phyloP scores from a whole-genome alignment of 352 stramenopile species.

The Phytophthora fragariae region DNA sequence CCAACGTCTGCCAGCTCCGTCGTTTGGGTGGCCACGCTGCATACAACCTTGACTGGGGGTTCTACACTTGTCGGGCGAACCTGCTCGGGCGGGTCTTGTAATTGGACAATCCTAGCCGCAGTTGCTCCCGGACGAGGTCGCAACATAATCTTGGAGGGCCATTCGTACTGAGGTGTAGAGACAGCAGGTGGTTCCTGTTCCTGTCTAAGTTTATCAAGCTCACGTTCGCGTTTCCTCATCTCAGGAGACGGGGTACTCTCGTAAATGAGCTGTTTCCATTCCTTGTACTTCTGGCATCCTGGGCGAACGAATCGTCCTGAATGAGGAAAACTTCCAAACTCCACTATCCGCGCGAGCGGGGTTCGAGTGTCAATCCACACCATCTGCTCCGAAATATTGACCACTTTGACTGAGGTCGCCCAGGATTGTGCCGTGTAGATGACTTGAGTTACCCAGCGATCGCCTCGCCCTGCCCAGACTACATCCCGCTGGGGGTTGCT shows the following conservation, averaged over 20 bases:
- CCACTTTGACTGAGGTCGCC: not conserved
- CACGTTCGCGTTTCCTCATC: not conserved
- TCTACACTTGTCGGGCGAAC: too few species aligned
- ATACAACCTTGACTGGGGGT: too few species aligned
- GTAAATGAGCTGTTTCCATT: constrained; percentile 14
- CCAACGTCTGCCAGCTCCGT: too few species aligned
- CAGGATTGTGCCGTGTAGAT: not conserved
- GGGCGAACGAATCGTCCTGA: too few species aligned
- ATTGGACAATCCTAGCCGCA: too few species aligned
- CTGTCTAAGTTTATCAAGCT: not conserved
- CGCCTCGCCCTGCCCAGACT: not conserved
- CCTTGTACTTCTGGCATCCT: constrained; percentile 1
- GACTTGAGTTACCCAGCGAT: not conserved
- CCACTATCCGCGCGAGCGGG: not conserved
- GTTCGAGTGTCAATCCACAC: not conserved
- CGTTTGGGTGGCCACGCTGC: too few species aligned
- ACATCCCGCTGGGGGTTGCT: not conserved
- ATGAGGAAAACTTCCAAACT: too few species aligned
- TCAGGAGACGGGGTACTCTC: constrained; percentile 3
- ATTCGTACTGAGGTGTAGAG: not conserved
- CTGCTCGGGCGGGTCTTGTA: too few species aligned
- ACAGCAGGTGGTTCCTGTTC: not conserved
- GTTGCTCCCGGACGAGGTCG: too few species aligned
- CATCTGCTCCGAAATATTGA: not conserved
- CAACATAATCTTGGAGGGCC: too few species aligned